Percentiles rank a stretch among this genome's conserved stretches.
phyloP scores from a whole-genome alignment of 2,329 filamentous ascomycete species.

The Lasiodiplodia hormozganensis region DNA sequence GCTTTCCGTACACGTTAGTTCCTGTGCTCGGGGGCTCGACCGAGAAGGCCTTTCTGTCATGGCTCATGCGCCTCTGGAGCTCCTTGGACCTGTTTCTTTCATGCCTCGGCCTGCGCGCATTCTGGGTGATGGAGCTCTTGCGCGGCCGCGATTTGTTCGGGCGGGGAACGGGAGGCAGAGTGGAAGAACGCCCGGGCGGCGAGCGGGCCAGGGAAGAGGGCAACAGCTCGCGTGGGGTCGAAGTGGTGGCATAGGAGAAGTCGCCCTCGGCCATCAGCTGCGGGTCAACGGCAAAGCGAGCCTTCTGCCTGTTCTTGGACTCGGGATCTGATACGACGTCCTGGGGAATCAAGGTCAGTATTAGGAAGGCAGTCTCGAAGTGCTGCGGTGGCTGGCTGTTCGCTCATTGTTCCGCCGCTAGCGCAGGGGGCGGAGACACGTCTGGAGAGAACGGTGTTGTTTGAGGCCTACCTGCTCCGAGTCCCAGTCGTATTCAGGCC shows the following conservation, averaged over 20 bases:
- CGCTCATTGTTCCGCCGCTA: conserved; percentile 33
- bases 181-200: conserved; percentile 85
- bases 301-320: conserved; percentile 46
- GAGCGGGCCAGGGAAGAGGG: conserved; percentile 84
- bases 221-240: conserved; percentile 75
- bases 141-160: conserved; percentile 75
- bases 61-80: conserved; percentile 73
- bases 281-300: conserved; percentile 46
- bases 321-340: conserved; percentile 48
- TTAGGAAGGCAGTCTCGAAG: not conserved
- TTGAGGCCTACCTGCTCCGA: conserved; percentile 67
- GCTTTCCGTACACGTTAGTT: conserved; percentile 76
- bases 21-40: conserved; percentile 78
- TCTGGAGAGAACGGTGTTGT: conserved; percentile 34
- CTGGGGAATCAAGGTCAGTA: conserved; percentile 34
- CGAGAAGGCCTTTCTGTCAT: conserved; percentile 81
- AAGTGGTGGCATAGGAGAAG: conserved; percentile 42
- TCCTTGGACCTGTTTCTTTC: conserved; percentile 82
- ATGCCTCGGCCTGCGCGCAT: conserved; percentile 76
- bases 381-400: conserved; percentile 13
- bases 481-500: conserved; percentile 78
- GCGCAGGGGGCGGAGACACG: conserved; percentile 43
- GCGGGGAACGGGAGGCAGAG: conserved; percentile 81
- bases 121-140: conserved; percentile 86
- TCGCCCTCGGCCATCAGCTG: conserved; percentile 30